phyloP scores from a whole-genome alignment of 768 basidiomycete genomes.

The Suillus bovinus region DNA sequence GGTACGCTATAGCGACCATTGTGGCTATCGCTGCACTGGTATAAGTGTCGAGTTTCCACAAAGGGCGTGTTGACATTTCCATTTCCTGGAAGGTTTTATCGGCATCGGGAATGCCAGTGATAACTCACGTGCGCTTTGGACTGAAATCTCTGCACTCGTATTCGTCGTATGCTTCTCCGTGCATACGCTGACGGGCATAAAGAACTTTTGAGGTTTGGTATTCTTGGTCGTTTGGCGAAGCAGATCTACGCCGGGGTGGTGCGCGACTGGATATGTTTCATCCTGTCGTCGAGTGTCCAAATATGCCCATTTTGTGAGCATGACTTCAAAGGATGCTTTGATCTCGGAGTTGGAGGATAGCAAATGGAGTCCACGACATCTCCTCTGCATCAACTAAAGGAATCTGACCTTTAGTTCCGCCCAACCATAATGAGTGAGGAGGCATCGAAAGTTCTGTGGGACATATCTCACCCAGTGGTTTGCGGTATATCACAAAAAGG shows the following conservation, averaged over 20 bases:
- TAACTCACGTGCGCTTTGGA: background rate
- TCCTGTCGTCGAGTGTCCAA: background rate
- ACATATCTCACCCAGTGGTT: background rate
- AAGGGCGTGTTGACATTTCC: slow-evolving; percentile 1
- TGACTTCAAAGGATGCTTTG: background rate
- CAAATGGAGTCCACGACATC: background rate
- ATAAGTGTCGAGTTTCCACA: background rate
- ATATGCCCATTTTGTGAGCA: background rate
- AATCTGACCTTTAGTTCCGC: background rate
- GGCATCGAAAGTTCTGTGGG: background rate
- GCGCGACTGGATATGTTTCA: background rate
- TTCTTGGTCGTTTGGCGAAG: background rate
- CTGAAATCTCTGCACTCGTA: background rate
- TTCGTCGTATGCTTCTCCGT: background rate
- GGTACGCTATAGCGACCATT: background rate
- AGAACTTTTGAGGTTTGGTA: background rate
- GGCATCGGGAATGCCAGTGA: background rate
- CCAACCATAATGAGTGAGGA: background rate
- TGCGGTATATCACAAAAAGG: background rate
- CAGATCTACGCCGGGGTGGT: background rate
- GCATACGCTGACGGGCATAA: background rate
- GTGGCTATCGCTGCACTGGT: background rate
- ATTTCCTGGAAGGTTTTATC: background rate
- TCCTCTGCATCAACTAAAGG: background rate
- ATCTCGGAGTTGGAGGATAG: background rate